Base-by-base conservation (phyloP, 75 land plant genomes). In the Adiantum capillusveneris region DNA sequence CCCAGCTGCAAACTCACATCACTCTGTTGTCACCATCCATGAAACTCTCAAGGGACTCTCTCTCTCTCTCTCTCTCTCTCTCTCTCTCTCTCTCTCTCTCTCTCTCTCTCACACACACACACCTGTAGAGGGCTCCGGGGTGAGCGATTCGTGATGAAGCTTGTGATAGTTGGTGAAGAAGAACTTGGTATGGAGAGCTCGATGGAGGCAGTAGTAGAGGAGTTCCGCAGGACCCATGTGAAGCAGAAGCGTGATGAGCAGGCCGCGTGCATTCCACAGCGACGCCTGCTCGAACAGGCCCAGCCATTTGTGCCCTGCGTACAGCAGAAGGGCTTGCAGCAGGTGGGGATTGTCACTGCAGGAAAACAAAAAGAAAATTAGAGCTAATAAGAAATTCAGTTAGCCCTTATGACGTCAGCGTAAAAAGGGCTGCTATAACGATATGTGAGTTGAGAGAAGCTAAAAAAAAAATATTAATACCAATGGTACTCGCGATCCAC, bases 341-440 rank as follows among this genome's bases (percentile, higher is more conserved):
- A 88, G 66, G 0, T 85, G 53, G 48, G 62, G 88, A 58, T 88
- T 77, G 56, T 88, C 94, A 75, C 94, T 88, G 82, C 51, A 27
- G 7, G 14, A 46, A 6, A n/a, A n/a, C n/a, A n/a, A n/a, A n/a
- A n/a, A n/a, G n/a, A n/a, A n/a, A n/a, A n/a, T n/a, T n/a, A n/a
- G n/a, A n/a, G n/a, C n/a, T n/a, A n/a, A n/a, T n/a, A n/a, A n/a
- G n/a, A n/a, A n/a, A n/a, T n/a, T n/a, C n/a, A n/a, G n/a, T n/a
- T n/a, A n/a, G n/a, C n/a, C n/a, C n/a, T n/a, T n/a, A n/a, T n/a
- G n/a, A n/a, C n/a, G n/a, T n/a, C n/a, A n/a, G n/a, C n/a, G n/a
- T n/a, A n/a, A n/a, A n/a, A n/a, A n/a, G n/a, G n/a, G n/a, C n/a
- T n/a, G n/a, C n/a, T n/a, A n/a, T n/a, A n/a, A n/a, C n/a, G n/a